These are phyloP conservation scores for Quercus variabilis DNA, from an alignment of 306 rosid genomes.

Conservation along the genomic window DNA sequence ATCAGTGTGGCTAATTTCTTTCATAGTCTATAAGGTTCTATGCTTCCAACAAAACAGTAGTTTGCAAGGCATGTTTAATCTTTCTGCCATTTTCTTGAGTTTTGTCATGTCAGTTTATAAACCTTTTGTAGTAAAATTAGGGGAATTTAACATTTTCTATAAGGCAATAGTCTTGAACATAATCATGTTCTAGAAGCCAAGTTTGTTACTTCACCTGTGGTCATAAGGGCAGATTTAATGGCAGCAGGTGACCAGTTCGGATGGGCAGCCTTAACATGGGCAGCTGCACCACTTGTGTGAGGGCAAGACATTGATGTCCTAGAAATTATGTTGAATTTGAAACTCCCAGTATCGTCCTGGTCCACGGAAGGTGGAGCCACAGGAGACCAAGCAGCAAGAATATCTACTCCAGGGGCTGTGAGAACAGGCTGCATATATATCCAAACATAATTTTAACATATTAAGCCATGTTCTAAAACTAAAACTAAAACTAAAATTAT, in stretches of 20 bases:
- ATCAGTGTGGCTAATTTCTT: too few species aligned
- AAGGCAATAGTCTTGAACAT: not conserved
- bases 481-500: too few species aligned
- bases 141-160: too few species aligned
- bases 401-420: slow-evolving; percentile 33
- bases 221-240: slow-evolving; percentile 32
- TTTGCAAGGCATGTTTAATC: not conserved
- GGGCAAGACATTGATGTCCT: slow-evolving; percentile 41
- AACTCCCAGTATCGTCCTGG: slow-evolving; percentile 5
- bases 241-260: slow-evolving; percentile 37
- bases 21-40: too few species aligned
- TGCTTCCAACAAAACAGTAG: too few species aligned
- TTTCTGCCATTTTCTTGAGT: too few species aligned
- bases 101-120: too few species aligned
- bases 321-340: slow-evolving; percentile 17
- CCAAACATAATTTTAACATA: not conserved
- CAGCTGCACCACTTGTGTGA: slow-evolving; percentile 27
- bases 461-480: too few species aligned
- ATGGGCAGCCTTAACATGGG: slow-evolving; percentile 32
- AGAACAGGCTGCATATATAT: slow-evolving; percentile 24
- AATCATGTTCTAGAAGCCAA: not conserved
- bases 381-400: slow-evolving; percentile 36
- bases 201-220: slow-evolving; percentile 15
- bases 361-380: slow-evolving; percentile 9
- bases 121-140: too few species aligned